Conservation (phyloP, 495 filamentous ascomycete species). For the Chlorociboria aeruginascens region DNA sequence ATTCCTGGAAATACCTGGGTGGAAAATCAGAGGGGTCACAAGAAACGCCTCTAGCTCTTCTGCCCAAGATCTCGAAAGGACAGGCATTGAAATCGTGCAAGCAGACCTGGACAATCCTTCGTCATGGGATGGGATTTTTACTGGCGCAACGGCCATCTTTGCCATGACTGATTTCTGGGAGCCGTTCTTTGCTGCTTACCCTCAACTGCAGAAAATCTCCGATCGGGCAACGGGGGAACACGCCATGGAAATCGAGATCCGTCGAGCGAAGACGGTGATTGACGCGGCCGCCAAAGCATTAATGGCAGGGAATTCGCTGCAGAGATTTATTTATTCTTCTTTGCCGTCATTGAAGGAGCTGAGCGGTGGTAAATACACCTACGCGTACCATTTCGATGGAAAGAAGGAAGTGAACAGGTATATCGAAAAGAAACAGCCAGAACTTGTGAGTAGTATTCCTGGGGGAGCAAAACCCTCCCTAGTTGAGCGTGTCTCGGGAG, state of each 20-base stretch:
- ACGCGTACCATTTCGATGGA: constrained; percentile 30
- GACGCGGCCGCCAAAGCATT: constrained; percentile 32
- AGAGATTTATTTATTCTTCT: constrained; percentile 32
- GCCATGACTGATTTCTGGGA: constrained; percentile 43
- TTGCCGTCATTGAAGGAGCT: constrained; percentile 22
- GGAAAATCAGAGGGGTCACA: constrained; percentile 33
- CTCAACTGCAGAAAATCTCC: constrained; percentile 4
- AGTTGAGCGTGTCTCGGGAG: too few relatives aligned
- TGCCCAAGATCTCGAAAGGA: constrained; percentile 23
- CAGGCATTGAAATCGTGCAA: constrained; percentile 37
- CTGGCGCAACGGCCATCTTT: constrained; percentile 38
- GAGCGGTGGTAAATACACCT: constrained; percentile 25
- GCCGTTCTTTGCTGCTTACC: constrained; percentile 15
- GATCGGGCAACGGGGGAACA: constrained; percentile 9
- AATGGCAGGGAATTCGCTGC: constrained; percentile 20
- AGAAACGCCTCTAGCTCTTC: constrained; percentile 27
- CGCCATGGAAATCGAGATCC: constrained; percentile 2
- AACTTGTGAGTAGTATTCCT: too few relatives aligned
- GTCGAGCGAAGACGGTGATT: constrained; percentile 27
- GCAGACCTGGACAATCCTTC: constrained; percentile 32
- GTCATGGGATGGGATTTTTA: constrained; percentile 33
- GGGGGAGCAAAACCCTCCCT: too few relatives aligned
- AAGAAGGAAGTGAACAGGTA: constrained; percentile 17
- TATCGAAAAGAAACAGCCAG: constrained; percentile 3
- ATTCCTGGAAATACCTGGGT: constrained; percentile 25